Percentiles rank a stretch among this genome's conserved stretches.
Evolutionary conservation across 2,329 filamentous ascomycete species (phyloP).

Genomic region (Colletotrichum salicis): DNA sequence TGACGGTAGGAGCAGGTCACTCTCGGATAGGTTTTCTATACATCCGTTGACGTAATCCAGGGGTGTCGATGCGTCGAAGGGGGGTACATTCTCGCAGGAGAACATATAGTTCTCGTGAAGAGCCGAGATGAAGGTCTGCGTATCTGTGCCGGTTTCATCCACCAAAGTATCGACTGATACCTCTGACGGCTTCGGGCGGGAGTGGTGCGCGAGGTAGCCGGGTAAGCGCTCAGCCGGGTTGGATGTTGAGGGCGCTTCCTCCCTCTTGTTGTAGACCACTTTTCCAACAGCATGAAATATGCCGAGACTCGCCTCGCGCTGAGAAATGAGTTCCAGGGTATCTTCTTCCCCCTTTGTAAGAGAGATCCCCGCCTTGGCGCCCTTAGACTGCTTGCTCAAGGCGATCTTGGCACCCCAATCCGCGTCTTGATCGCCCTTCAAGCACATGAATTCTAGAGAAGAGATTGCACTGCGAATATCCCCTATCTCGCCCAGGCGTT

Average conservation of each 20-base stretch:
- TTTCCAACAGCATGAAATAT: conserved; percentile 97
- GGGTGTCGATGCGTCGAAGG: conserved; percentile 66
- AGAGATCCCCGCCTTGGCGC: conserved; percentile 63
- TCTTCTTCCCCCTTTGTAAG: conserved; percentile 83
- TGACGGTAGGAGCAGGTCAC: conserved; percentile 84
- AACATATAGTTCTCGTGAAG: conserved; percentile 93
- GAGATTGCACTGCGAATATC: conserved; percentile 94
- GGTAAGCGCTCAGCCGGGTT: conserved; percentile 67
- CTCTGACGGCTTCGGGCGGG: conserved; percentile 71
- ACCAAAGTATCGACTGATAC: conserved; percentile 81
- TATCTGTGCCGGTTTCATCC: conserved; percentile 93
- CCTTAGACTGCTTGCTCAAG: conserved; percentile 75
- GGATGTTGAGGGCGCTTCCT: conserved; percentile 59
- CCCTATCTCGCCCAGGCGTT: conserved; percentile 83
- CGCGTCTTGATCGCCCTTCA: conserved; percentile 79
- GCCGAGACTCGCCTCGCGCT: conserved; percentile 88
- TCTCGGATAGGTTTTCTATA: conserved; percentile 86
- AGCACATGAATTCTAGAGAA: conserved; percentile 89
- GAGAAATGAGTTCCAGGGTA: conserved; percentile 82
- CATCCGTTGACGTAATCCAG: conserved; percentile 86
- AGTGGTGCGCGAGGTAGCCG: conserved; percentile 64
- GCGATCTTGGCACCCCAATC: conserved; percentile 81
- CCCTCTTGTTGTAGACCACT: conserved; percentile 94
- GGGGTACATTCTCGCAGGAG: conserved; percentile 75
- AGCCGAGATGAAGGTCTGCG: conserved; percentile 87